These are phyloP conservation scores for Metschnikowia noctiluminum DNA, from an alignment of 805 yeast genomes.

Conservation along the genomic window DNA sequence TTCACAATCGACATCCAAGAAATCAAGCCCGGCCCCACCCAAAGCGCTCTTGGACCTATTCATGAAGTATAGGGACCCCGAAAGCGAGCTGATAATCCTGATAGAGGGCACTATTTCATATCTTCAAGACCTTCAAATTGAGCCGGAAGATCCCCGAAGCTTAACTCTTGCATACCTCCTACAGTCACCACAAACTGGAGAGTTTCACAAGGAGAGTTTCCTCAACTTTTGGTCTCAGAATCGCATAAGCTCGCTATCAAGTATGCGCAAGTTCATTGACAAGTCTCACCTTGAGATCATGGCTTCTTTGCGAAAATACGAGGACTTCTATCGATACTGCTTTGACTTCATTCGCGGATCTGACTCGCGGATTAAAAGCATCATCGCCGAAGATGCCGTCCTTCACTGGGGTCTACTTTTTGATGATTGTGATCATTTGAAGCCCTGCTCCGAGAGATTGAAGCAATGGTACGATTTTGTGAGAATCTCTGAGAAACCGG, in stretches of 20 bases:
- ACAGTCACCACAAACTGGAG: constrained; percentile 64
- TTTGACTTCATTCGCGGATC: constrained; percentile 63
- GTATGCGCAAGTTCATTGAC: constrained; percentile 40
- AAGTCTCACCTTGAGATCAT: constrained; percentile 3
- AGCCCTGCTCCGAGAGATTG: constrained; percentile 25
- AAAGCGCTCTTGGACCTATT: constrained; percentile 27
- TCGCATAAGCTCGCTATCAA: constrained; percentile 24
- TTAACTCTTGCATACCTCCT: constrained; percentile 69
- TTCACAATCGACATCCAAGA: constrained; percentile 8
- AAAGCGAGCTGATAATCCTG: constrained; percentile 46
- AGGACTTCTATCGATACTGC: constrained; percentile 64
- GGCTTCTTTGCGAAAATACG: constrained; percentile 42
- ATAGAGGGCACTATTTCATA: constrained; percentile 75
- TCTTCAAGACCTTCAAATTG: constrained; percentile 61
- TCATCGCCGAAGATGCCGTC: constrained; percentile 58
- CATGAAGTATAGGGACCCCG: constrained; percentile 30
- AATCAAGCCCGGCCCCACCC: neutral
- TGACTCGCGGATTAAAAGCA: constrained; percentile 45
- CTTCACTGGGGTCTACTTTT: constrained; percentile 79
- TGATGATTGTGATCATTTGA: constrained; percentile 6
- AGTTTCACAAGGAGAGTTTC: constrained; percentile 50
- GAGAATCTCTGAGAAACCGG: constrained; percentile 39
- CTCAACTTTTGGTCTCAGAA: constrained; percentile 50
- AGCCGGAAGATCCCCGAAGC: constrained; percentile 72
- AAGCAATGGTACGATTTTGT: constrained; percentile 62